A percentile compares a stretch with the other conserved stretches of the same genome.
Conservation (phyloP, 2,329 filamentous ascomycete genomes). For the Pyrenochaeta sp. region DNA sequence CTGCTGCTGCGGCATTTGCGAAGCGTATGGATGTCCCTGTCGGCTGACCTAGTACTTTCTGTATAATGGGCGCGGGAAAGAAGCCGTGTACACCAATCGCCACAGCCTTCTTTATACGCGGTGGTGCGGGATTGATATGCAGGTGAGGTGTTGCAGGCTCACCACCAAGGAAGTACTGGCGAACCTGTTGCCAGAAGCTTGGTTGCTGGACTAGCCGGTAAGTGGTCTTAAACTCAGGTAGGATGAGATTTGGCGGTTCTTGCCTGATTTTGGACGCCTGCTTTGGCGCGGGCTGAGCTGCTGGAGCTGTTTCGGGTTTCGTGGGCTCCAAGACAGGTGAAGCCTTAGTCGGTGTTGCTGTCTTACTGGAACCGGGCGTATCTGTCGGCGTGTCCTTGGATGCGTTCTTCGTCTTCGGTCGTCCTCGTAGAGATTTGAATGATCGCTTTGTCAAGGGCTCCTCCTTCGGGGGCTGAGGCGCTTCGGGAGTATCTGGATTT, state of each 20-base stretch:
- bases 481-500: slow-evolving; percentile 29
- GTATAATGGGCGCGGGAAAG: slow-evolving; percentile 85
- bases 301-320: slow-evolving; percentile 34
- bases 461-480: slow-evolving; percentile 24
- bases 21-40: slow-evolving; percentile 96
- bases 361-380: slow-evolving; percentile 50
- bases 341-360: slow-evolving; percentile 38
- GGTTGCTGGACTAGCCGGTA: slow-evolving; percentile 62
- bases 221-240: slow-evolving; percentile 74
- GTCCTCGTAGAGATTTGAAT: slow-evolving; percentile 42
- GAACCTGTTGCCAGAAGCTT: slow-evolving; percentile 56
- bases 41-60: slow-evolving; percentile 92
- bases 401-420: slow-evolving; percentile 34
- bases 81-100: slow-evolving; percentile 95
- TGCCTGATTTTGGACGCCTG: slow-evolving; percentile 32
- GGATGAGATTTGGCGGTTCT: slow-evolving; percentile 67
- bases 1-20: slow-evolving; percentile 83
- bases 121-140: slow-evolving; percentile 72
- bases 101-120: slow-evolving; percentile 82
- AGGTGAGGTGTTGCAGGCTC: slow-evolving; percentile 72
- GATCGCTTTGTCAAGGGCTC: slow-evolving; percentile 37
- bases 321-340: slow-evolving; percentile 38
- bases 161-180: slow-evolving; percentile 52
- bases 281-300: slow-evolving; percentile 39
- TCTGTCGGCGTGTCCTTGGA: slow-evolving; percentile 26